phyloP scores from a whole-genome alignment of 495 filamentous ascomycete genomes.

The Aspergillus egyptiacus region DNA sequence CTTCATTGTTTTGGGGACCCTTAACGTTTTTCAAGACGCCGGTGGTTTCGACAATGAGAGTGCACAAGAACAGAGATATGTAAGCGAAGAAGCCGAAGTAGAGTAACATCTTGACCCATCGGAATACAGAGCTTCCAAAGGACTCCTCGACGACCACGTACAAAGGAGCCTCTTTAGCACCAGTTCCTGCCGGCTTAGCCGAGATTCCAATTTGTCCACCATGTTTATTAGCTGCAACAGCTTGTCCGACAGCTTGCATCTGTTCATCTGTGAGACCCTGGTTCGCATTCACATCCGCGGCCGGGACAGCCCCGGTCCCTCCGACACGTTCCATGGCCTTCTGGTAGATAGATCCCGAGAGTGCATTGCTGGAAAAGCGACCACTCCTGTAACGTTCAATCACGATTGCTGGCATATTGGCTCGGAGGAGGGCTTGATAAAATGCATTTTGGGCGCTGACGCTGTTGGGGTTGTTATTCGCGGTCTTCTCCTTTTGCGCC shows the following conservation, averaged over 20 bases:
- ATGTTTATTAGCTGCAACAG: constrained; percentile 67
- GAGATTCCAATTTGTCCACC: constrained; percentile 55
- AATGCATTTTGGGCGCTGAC: constrained; percentile 85
- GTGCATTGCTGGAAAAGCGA: constrained; percentile 70
- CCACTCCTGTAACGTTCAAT: constrained; percentile 82
- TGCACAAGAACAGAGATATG: constrained; percentile 64
- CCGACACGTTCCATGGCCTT: constrained; percentile 66
- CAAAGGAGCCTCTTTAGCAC: constrained; percentile 71
- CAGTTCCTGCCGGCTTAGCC: constrained; percentile 47
- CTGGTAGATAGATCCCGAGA: constrained; percentile 66
- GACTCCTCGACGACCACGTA: constrained; percentile 97
- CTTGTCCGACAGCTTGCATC: constrained; percentile 79
- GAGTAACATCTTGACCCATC: constrained; percentile 81
- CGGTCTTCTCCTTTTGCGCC: constrained; percentile 74
- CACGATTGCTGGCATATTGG: constrained; percentile 87
- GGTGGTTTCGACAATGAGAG: constrained; percentile 71
- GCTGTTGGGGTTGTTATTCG: constrained; percentile 85
- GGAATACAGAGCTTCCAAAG: constrained; percentile 67
- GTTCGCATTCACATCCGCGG: constrained; percentile 25
- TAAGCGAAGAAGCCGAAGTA: constrained; percentile 73
- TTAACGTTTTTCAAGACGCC: constrained; percentile 72
- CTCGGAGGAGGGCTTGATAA: constrained; percentile 83
- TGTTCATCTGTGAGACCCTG: constrained; percentile 53
- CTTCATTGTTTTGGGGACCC: constrained; percentile 66
- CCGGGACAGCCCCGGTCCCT: constrained; percentile 43